Base-by-base conservation (phyloP, 768 basidiomycete species). In the Antrodiella citrinella region DNA sequence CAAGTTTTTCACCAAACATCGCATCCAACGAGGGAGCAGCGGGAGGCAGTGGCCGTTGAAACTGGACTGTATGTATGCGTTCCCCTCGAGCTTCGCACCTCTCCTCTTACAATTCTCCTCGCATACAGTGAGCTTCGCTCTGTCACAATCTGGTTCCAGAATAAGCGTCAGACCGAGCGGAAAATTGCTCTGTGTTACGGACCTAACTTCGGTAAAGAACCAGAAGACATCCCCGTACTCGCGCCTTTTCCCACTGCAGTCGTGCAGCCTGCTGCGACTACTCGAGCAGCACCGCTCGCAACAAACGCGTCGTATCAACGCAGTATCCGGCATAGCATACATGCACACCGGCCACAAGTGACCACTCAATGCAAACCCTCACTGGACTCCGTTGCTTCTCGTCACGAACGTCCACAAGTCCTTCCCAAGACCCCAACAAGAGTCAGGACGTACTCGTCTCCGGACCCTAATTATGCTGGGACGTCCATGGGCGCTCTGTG, bases 11-110 rank as follows among this genome's bases (percentile, higher is more conserved):
- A 84, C 65, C 73, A 76, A 53, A 78, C 76, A 50, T 84, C 83
- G 0, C 85, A 86, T 60, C 85, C 85, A 3, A 82, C 82, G n/a
- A 76, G 85, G 26, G 81, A 81, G 53, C 80, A 86, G 54, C 78
- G 85, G 54, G 85, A 86, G 54, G 64, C 70, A 0, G 72, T 85
- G 40, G 84, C 84, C 7, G 71, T 64, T 40, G 69, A 77, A 10
- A 80, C 80, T 11, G 72, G 70, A 61, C 85, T 87, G 85, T 86
- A 66, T 62, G 82, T 71, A 12, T 19, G 18, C 19, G 50, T 47
- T 56, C 38, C 47, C 47, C 40, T 49, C 54, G 50, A 45, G 20
- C 10, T 24, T 13, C 38, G 25, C 51, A 13, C 44, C 20, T 47
- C 30, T 43, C 26, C 23, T 13, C 35, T 15, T 13, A 11, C 21